Percentiles rank a stretch among this genome's conserved stretches.
Conservation (phyloP, 169 alveolate genomes). For the Cryptosporidium tyzzeri region DNA sequence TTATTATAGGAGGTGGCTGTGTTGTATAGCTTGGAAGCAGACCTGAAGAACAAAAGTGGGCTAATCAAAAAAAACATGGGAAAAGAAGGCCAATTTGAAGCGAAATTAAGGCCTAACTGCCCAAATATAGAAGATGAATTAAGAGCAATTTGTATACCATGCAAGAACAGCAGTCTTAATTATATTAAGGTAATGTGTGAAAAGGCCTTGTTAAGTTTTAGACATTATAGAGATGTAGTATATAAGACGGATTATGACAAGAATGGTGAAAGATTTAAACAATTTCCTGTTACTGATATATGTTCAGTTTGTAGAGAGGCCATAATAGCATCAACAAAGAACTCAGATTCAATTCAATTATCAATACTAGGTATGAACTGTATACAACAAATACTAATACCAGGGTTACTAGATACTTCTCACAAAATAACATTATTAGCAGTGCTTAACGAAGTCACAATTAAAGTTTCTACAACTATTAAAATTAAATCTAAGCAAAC, state of each 20-base stretch:
- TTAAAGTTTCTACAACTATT: constrained; percentile 27
- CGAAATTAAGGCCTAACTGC: constrained; percentile 19
- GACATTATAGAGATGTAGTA: constrained; percentile 62
- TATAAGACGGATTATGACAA: constrained; percentile 11
- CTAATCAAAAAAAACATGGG: neutral
- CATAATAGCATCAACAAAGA: constrained; percentile 42
- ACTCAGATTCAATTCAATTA: constrained; percentile 13
- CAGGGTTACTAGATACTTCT: constrained; percentile 68
- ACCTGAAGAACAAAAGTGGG: neutral
- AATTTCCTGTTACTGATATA: constrained; percentile 57
- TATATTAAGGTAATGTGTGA: constrained; percentile 67
- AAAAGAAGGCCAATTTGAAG: neutral
- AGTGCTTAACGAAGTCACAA: constrained; percentile 51
- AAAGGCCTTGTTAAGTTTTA: constrained; percentile 56
- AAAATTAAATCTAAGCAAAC: neutral
- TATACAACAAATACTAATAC: constrained; percentile 46
- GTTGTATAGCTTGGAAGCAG: neutral
- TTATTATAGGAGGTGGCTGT: neutral
- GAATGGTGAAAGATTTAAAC: neutral
- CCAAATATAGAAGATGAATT: constrained; percentile 70
- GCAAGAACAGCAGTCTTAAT: constrained; percentile 32
- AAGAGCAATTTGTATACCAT: constrained; percentile 67
- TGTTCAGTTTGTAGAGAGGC: constrained; percentile 73
- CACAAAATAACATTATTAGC: constrained; percentile 64
- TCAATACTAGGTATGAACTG: constrained; percentile 68